A percentile compares a stretch with the other conserved stretches of the same genome.
Evolutionary conservation across 1,284 basidiomycete genomes (phyloP).

Genomic region (Heterobasidion annosum): DNA sequence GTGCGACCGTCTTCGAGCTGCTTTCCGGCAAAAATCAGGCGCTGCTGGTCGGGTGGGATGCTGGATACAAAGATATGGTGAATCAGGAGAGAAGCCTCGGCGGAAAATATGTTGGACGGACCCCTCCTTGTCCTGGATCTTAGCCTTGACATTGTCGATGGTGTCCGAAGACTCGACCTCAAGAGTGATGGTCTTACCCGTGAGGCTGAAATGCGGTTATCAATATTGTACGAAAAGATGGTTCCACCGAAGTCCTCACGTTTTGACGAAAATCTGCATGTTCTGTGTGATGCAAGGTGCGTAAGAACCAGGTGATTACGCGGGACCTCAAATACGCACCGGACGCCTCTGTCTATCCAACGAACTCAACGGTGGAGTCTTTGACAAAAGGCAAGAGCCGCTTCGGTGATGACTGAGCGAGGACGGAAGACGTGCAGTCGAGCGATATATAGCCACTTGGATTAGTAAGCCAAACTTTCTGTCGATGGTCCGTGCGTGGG

Average conservation of each 20-base stretch:
- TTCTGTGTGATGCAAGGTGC: neutral
- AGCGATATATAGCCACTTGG: too few species aligned
- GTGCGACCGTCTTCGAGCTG: slow-evolving; percentile 94
- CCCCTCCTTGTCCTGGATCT: slow-evolving; percentile 96
- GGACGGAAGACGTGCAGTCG: too few species aligned
- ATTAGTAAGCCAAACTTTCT: too few species aligned
- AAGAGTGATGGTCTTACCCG: slow-evolving; percentile 98
- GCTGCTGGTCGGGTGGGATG: slow-evolving; percentile 94
- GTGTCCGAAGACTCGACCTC: slow-evolving; percentile 97
- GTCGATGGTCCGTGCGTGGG: slow-evolving; percentile 34
- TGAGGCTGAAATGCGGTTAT: slow-evolving; percentile 53
- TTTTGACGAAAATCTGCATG: slow-evolving; percentile 96
- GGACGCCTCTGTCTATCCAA: slow-evolving; percentile 77
- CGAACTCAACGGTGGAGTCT: slow-evolving; percentile 79
- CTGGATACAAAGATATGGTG: slow-evolving; percentile 24
- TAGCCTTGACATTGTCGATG: slow-evolving; percentile 96
- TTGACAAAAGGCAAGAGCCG: slow-evolving; percentile 62
- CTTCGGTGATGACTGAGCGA: slow-evolving; percentile 6
- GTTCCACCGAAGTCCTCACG: slow-evolving; percentile 25
- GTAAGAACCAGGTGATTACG: neutral
- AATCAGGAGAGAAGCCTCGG: slow-evolving; percentile 3
- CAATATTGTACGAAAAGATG: neutral
- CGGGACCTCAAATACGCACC: slow-evolving; percentile 14
- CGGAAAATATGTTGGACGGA: slow-evolving; percentile 25
- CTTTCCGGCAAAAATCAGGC: slow-evolving; percentile 97